Conservation (phyloP, 2,329 filamentous ascomycete species). For the Triangularia setosa region DNA sequence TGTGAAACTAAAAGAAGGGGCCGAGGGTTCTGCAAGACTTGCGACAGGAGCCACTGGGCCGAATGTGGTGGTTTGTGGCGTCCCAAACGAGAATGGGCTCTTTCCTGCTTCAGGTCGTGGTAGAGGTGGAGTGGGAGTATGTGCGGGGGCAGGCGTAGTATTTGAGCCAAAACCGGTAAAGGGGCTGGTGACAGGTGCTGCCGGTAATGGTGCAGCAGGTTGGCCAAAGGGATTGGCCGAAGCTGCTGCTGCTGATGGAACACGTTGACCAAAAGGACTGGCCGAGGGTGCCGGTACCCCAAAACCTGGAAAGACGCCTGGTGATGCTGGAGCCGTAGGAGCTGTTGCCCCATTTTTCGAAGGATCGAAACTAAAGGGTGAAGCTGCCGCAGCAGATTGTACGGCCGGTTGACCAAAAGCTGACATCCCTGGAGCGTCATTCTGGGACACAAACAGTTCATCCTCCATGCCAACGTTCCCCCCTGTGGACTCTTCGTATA, state of each 20-base stretch:
- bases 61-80: background rate
- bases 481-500: slow-evolving; percentile 40
- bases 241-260: too few species aligned
- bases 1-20: background rate
- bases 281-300: background rate
- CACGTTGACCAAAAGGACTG: background rate
- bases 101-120: slow-evolving; percentile 1
- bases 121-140: background rate
- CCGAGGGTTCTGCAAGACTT: background rate
- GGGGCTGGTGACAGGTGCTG: background rate
- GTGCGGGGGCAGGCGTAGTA: background rate
- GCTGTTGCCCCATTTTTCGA: background rate
- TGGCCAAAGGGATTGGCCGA: background rate
- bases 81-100: slow-evolving; percentile 10
- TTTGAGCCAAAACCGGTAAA: background rate
- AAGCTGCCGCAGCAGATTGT: background rate
- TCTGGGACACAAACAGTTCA: slow-evolving; percentile 29
- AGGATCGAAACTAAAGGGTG: background rate
- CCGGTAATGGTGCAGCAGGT: background rate
- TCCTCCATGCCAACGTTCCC: background rate
- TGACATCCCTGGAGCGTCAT: background rate
- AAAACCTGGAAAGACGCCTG: background rate
- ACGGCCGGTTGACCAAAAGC: background rate
- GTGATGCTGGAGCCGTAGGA: background rate
- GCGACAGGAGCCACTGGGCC: background rate